These are phyloP conservation scores for Pilobolus umbonatus DNA, from an alignment of 192 early-diverging fungal species.

Conservation along the genomic window DNA sequence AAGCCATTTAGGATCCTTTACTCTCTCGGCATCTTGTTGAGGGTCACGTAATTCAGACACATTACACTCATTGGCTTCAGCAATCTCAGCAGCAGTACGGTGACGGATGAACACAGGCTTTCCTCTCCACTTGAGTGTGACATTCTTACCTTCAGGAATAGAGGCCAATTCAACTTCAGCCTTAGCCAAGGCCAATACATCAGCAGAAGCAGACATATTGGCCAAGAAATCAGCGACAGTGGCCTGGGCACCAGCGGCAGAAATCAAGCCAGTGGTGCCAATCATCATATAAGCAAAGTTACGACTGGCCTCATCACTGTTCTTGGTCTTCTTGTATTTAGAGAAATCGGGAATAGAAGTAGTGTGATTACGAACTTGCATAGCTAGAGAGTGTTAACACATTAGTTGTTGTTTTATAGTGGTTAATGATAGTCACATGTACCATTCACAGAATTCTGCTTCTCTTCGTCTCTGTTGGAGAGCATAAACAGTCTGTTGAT, in stretches of 20 bases:
- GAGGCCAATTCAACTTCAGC: slow-evolving; percentile 88
- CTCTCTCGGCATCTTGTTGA: slow-evolving; percentile 86
- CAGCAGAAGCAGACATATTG: slow-evolving; percentile 93
- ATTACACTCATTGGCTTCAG: slow-evolving; percentile 81
- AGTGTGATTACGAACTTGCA: slow-evolving; percentile 36
- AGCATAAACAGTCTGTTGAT: slow-evolving; percentile 40
- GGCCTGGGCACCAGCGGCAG: slow-evolving; percentile 83
- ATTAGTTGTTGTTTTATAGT: background rate
- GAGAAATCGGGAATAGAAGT: slow-evolving; percentile 69
- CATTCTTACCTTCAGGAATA: slow-evolving; percentile 96
- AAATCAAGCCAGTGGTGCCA: slow-evolving; percentile 79
- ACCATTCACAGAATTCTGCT: slow-evolving; percentile 31
- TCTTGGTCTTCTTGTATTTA: slow-evolving; percentile 67
- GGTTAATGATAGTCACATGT: background rate
- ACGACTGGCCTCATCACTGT: slow-evolving; percentile 60
- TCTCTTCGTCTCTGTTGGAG: slow-evolving; percentile 39
- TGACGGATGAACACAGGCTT: slow-evolving; percentile 98
- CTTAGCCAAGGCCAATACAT: slow-evolving; percentile 97
- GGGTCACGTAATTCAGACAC: slow-evolving; percentile 83
- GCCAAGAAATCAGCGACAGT: slow-evolving; percentile 79
- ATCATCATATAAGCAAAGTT: slow-evolving; percentile 92
- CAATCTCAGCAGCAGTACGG: slow-evolving; percentile 91
- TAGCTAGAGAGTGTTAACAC: slow-evolving; percentile 1
- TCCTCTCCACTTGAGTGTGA: slow-evolving; percentile 98
- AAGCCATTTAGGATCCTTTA: slow-evolving; percentile 91